phyloP scores from a whole-genome alignment of 169 alveolate genomes.

The Fabrea salina region DNA sequence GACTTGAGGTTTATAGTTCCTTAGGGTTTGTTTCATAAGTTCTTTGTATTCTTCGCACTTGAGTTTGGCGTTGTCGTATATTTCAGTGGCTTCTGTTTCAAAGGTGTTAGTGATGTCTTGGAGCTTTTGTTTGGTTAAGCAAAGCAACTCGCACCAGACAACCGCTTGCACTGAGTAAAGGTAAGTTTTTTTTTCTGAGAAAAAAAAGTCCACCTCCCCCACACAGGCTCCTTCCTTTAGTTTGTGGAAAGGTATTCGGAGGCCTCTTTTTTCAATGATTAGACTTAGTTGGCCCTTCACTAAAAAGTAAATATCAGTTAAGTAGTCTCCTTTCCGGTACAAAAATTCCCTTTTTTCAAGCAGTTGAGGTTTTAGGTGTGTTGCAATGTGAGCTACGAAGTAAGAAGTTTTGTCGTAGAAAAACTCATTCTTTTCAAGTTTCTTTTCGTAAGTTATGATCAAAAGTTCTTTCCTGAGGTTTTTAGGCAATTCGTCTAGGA shows the following conservation, averaged over 20 bases:
- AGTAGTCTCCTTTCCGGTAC: not conserved
- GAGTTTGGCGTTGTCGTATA: not conserved
- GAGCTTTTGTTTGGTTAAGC: not conserved
- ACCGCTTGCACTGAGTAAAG: not conserved
- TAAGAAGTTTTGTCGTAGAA: not conserved
- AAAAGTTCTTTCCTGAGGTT: not conserved
- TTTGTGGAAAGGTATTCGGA: conserved; percentile 21
- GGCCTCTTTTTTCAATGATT: no score
- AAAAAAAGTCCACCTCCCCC: conserved; percentile 26
- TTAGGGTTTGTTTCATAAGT: no score
- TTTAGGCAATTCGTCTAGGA: conserved; percentile 34
- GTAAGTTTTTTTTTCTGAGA: not conserved
- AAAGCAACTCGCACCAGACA: not conserved
- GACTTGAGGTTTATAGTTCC: no score
- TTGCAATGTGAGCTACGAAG: not conserved
- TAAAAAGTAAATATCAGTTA: not conserved
- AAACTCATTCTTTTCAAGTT: not conserved
- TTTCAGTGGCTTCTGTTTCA: conserved; percentile 26
- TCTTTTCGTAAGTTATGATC: not conserved
- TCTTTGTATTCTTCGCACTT: no score
- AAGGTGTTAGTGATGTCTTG: not conserved
- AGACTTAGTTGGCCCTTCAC: conserved; percentile 18
- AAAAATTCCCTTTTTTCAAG: not conserved
- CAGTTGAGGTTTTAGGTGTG: not conserved
- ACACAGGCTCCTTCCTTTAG: conserved; percentile 1